Evolutionary conservation across 805 yeast genomes (phyloP).

Genomic region (Pichia membranifaciens): DNA sequence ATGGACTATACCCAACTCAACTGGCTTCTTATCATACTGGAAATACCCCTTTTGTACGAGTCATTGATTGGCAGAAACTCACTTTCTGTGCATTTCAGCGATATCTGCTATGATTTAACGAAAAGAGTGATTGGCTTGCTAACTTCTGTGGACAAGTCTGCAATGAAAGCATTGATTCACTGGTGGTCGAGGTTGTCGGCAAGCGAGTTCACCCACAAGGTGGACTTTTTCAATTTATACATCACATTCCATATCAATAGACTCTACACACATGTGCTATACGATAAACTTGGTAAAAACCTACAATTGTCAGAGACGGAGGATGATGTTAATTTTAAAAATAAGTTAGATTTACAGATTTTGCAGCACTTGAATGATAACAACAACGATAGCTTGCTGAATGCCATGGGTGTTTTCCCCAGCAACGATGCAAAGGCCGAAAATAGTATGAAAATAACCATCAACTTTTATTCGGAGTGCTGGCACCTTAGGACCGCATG

Average conservation of each 20-base stretch:
- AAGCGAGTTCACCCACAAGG: slow-evolving; percentile 42
- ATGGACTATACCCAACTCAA: slow-evolving; percentile 39
- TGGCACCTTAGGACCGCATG: slow-evolving; percentile 78
- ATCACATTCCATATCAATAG: slow-evolving; percentile 69
- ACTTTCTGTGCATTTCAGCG: slow-evolving; percentile 43
- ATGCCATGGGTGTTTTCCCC: background rate
- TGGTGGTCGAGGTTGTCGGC: slow-evolving; percentile 46
- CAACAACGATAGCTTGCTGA: slow-evolving; percentile 4
- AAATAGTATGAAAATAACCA: slow-evolving; percentile 33
- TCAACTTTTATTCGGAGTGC: slow-evolving; percentile 65
- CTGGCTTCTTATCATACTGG: slow-evolving; percentile 63
- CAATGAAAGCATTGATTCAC: slow-evolving; percentile 41
- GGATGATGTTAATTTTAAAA: slow-evolving; percentile 30
- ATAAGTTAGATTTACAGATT: slow-evolving; percentile 2
- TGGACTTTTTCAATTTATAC: slow-evolving; percentile 69
- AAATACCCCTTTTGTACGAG: slow-evolving; percentile 56
- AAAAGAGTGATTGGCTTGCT: slow-evolving; percentile 67
- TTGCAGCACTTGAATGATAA: background rate
- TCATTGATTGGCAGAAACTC: slow-evolving; percentile 32
- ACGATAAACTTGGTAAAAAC: slow-evolving; percentile 17
- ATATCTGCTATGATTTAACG: slow-evolving; percentile 59
- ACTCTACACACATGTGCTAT: slow-evolving; percentile 34
- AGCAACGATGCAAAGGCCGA: background rate
- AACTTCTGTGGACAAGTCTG: slow-evolving; percentile 40
- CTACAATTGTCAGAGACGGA: slow-evolving; percentile 13